A percentile compares a stretch with the other conserved stretches of the same genome.
phyloP scores from a whole-genome alignment of 345 rosid genomes.

The Euphorbia pulcherrima region DNA sequence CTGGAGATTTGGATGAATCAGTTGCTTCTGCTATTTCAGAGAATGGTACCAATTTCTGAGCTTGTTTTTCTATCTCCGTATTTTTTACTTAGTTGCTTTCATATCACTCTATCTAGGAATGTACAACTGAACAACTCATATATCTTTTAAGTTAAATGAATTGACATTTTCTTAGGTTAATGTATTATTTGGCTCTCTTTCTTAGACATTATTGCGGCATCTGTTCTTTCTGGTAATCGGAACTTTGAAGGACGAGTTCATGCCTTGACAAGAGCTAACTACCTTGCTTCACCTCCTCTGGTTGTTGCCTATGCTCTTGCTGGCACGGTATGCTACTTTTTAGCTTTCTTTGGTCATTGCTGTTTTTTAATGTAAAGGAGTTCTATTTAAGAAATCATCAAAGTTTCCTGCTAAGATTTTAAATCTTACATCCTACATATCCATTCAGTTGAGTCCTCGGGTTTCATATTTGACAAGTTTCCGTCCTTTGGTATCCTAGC shows the following conservation, averaged over 20 bases:
- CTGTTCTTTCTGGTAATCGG: slow-evolving; percentile 94
- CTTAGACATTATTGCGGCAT: slow-evolving; percentile 86
- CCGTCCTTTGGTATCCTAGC: neutral
- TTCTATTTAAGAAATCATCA: neutral
- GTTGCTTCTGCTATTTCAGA: slow-evolving; percentile 92
- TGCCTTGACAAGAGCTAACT: slow-evolving; percentile 95
- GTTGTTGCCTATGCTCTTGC: slow-evolving; percentile 99
- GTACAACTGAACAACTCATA: too few species aligned
- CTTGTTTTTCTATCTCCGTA: neutral
- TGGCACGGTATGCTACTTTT: slow-evolving; percentile 64
- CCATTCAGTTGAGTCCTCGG: too few species aligned
- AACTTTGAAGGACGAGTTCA: slow-evolving; percentile 99
- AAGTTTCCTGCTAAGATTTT: too few species aligned
- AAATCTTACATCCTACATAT: too few species aligned
- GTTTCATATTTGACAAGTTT: neutral
- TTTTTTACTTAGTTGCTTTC: neutral
- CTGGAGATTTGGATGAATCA: slow-evolving; percentile 90
- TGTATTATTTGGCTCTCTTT: neutral
- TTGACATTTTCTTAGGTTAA: neutral
- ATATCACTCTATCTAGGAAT: too few species aligned
- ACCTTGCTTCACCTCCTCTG: slow-evolving; percentile 97
- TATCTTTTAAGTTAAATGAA: neutral
- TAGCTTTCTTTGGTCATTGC: neutral
- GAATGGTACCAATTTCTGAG: slow-evolving; percentile 53
- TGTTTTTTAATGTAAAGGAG: neutral